These are phyloP conservation scores for Penicillium sp. DNA, from an alignment of 2,329 filamentous ascomycete genomes.

Conservation along the genomic window DNA sequence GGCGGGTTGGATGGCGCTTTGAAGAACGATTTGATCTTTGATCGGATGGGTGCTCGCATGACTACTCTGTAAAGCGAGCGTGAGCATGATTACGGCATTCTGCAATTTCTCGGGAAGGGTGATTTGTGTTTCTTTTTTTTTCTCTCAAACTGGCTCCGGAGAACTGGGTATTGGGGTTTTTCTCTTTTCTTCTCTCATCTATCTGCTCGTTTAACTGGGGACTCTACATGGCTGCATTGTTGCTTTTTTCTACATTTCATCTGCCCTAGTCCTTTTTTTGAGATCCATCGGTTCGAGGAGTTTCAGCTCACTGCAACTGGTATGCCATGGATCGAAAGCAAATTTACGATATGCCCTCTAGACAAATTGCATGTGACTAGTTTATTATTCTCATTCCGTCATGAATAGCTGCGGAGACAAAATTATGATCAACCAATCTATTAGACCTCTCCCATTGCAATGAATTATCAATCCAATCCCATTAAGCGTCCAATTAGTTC, in stretches of 20 bases:
- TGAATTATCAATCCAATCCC: no score
- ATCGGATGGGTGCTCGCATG: conserved; percentile 49
- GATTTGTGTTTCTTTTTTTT: not conserved
- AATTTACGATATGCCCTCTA: conserved; percentile 2
- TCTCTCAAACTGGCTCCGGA: not conserved
- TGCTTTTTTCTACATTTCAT: conserved; percentile 8
- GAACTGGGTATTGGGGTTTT: conserved; percentile 11
- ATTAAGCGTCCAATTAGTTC: not conserved
- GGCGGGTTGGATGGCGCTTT: conserved; percentile 46
- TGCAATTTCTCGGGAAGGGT: not conserved
- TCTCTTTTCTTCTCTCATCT: conserved; percentile 2
- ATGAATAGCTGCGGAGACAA: conserved; percentile 9
- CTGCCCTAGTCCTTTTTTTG: not conserved
- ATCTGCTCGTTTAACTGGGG: not conserved
- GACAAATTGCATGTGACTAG: conserved; percentile 18
- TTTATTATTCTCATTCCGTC: not conserved
- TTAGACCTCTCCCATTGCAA: not conserved
- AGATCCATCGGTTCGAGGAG: conserved; percentile 9
- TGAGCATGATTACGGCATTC: not conserved
- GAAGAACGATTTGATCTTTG: conserved; percentile 48
- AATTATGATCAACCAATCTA: not conserved
- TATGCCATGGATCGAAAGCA: conserved; percentile 12
- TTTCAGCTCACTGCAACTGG: not conserved
- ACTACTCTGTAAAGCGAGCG: conserved; percentile 25
- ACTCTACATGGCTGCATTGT: conserved; percentile 18